A percentile compares a stretch with the other conserved stretches of the same genome.
Conservation (phyloP, 2,329 filamentous ascomycete genomes). For the Exserohilum rostratum region DNA sequence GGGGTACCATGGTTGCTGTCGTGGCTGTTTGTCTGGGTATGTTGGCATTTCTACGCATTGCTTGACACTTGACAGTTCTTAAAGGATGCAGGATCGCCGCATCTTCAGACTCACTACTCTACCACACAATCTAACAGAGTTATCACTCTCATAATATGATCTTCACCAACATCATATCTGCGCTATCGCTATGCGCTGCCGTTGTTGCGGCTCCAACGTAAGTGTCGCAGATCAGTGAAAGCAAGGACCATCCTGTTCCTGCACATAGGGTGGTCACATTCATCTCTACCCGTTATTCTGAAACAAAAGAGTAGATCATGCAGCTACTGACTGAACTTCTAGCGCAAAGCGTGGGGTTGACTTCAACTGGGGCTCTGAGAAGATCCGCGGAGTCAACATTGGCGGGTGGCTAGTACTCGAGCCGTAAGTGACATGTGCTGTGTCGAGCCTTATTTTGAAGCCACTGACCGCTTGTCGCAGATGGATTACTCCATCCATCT, state of each 20-base stretch:
- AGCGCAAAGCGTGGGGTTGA: slow-evolving; percentile 45
- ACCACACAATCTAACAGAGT: slow-evolving; percentile 14
- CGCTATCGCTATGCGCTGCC: slow-evolving; percentile 30
- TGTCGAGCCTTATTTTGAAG: no score
- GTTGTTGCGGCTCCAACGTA: slow-evolving; percentile 40
- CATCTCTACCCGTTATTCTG: neutral
- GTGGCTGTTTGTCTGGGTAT: slow-evolving; percentile 4
- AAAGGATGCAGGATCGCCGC: slow-evolving; percentile 13
- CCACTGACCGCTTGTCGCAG: slow-evolving; percentile 21
- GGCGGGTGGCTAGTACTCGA: slow-evolving; percentile 59
- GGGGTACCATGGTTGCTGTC: slow-evolving; percentile 7
- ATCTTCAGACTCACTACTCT: slow-evolving; percentile 11
- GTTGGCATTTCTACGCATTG: slow-evolving; percentile 10
- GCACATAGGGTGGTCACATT: neutral
- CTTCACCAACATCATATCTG: slow-evolving; percentile 27
- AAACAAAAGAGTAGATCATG: neutral
- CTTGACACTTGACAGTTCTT: slow-evolving; percentile 9
- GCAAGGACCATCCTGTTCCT: slow-evolving; percentile 8
- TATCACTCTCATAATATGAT: slow-evolving; percentile 31
- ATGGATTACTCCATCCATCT: slow-evolving; percentile 66
- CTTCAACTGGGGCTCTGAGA: slow-evolving; percentile 58
- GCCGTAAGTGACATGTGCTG: slow-evolving; percentile 36
- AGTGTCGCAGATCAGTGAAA: no score
- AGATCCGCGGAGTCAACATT: slow-evolving; percentile 59
- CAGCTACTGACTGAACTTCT: slow-evolving; percentile 17